These are phyloP conservation scores for Trametes punicea DNA, from an alignment of 768 basidiomycete genomes.

Conservation along the genomic window DNA sequence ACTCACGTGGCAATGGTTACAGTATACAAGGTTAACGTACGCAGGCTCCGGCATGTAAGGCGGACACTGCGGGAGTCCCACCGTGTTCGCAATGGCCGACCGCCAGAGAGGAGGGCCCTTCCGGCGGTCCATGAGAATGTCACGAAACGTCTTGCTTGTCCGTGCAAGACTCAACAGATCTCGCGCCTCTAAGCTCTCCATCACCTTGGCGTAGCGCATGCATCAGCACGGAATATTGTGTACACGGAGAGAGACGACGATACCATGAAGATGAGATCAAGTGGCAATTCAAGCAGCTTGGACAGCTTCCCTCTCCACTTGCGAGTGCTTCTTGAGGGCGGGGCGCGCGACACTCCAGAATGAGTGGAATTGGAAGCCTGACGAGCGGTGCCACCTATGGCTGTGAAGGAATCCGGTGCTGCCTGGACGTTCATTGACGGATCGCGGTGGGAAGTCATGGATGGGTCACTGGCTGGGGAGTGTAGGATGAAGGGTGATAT, in stretches of 20 bases:
- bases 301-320: neutral
- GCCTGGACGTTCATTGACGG: too few relatives aligned
- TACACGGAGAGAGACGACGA: neutral
- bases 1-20: conserved; percentile 34
- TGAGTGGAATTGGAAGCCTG: too few relatives aligned
- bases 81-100: conserved; percentile 1
- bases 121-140: conserved; percentile 29
- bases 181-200: conserved; percentile 35
- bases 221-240: too few relatives aligned
- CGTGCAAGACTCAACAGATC: conserved; percentile 40
- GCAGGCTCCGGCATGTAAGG: conserved; percentile 4
- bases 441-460: too few relatives aligned
- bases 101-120: conserved; percentile 17
- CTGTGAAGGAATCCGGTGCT: too few relatives aligned
- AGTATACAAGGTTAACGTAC: conserved; percentile 17
- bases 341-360: too few relatives aligned
- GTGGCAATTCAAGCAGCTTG: neutral
- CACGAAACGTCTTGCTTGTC: conserved; percentile 35
- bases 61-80: conserved; percentile 12
- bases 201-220: conserved; percentile 32
- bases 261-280: neutral
- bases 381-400: too few relatives aligned
- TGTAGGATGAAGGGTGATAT: too few relatives aligned
- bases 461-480: too few relatives aligned
- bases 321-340: too few relatives aligned